Evolutionary conservation across 768 basidiomycete genomes (phyloP).

Genomic region (Calocybe gangraenosa): DNA sequence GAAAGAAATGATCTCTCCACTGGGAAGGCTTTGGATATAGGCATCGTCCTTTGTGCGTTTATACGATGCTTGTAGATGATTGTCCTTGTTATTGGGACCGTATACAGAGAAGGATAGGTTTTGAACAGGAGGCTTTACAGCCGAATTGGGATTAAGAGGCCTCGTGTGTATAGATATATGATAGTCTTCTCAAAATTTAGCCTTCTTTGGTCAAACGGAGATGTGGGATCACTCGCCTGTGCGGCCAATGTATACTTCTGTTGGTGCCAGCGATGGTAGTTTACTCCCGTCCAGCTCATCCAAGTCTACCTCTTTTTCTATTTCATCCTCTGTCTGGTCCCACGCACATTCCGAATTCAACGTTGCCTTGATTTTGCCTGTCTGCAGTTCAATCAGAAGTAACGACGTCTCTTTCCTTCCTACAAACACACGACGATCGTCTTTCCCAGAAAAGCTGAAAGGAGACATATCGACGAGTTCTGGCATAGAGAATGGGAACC

Average conservation of each 20-base stretch:
- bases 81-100: constrained; percentile 88
- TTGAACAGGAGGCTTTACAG: constrained; percentile 49
- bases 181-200: constrained; percentile 59
- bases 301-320: constrained; percentile 38
- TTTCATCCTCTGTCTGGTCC: constrained; percentile 52
- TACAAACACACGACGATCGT: constrained; percentile 73
- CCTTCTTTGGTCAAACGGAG: constrained; percentile 1
- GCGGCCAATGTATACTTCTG: constrained; percentile 47
- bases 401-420: constrained; percentile 89
- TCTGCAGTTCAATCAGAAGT: constrained; percentile 69
- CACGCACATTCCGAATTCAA: constrained; percentile 77
- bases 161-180: constrained; percentile 79
- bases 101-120: constrained; percentile 89
- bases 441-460: constrained; percentile 63
- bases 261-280: constrained; percentile 30
- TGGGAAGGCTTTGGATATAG: constrained; percentile 79
- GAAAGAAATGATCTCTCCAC: constrained; percentile 77
- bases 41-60: constrained; percentile 69
- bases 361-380: constrained; percentile 73
- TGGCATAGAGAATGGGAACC: constrained; percentile 87
- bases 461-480: constrained; percentile 91
- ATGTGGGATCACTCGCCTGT: constrained; percentile 34
- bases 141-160: constrained; percentile 25
- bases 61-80: constrained; percentile 67
- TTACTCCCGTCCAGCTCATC: constrained; percentile 42